Percentiles rank a stretch among this genome's conserved stretches.
These are phyloP conservation scores for Talaromyces verruculosus DNA, from an alignment of 2,329 filamentous ascomycete genomes.

Conservation along the genomic window DNA sequence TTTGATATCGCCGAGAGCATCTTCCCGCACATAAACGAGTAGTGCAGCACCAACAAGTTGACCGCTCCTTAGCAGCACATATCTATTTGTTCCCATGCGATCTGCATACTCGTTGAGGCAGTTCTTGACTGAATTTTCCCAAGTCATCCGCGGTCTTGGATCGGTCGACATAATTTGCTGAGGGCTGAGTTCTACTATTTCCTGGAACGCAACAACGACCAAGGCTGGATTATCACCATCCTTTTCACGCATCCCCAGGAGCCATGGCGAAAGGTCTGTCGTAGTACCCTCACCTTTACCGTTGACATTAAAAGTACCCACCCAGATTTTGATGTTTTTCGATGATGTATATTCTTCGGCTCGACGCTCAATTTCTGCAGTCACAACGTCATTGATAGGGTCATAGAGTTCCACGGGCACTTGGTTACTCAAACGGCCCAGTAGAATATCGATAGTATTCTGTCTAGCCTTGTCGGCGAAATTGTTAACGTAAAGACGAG, in stretches of 20 bases:
- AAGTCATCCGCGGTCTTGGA: constrained; percentile 76
- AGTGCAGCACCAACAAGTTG: constrained; percentile 93
- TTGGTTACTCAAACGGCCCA: constrained; percentile 83
- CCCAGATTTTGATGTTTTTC: constrained; percentile 73
- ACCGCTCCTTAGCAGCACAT: constrained; percentile 85
- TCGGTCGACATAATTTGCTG: constrained; percentile 99
- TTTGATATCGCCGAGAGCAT: constrained; percentile 77
- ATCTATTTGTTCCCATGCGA: constrained; percentile 67
- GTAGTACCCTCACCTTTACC: constrained; percentile 76
- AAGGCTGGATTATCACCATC: constrained; percentile 73
- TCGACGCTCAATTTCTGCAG: constrained; percentile 67
- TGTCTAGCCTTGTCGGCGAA: constrained; percentile 92
- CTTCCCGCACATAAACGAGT: constrained; percentile 83
- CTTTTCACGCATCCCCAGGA: constrained; percentile 62
- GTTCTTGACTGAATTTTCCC: constrained; percentile 78
- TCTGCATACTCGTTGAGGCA: constrained; percentile 73
- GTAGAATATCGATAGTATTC: constrained; percentile 88
- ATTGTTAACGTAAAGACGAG: constrained; percentile 94
- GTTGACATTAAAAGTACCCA: constrained; percentile 94
- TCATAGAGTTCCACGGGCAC: constrained; percentile 82
- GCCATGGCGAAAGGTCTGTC: constrained; percentile 80
- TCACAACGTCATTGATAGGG: constrained; percentile 89
- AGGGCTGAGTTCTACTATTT: constrained; percentile 96
- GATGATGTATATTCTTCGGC: constrained; percentile 71
- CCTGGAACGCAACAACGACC: constrained; percentile 89